Conservation (phyloP, 2,329 filamentous ascomycete genomes). For the Colletotrichum lindemuthianum region DNA sequence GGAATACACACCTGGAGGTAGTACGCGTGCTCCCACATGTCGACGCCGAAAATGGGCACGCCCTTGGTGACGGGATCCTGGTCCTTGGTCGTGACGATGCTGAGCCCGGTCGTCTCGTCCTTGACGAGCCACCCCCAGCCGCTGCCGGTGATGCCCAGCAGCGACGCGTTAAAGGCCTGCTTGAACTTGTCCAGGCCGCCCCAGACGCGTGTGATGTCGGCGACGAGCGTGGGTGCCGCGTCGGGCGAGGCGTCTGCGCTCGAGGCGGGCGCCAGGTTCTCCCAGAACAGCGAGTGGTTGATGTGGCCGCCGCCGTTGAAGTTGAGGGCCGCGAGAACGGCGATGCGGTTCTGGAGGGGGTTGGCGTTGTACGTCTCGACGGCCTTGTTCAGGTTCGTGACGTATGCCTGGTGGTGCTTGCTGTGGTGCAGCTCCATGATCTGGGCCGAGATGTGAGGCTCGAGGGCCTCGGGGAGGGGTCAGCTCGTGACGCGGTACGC, state of each 20-base stretch:
- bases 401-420: conserved; percentile 84
- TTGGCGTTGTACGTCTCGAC: conserved; percentile 65
- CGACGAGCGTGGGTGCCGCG: conserved; percentile 65
- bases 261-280: conserved; percentile 74
- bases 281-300: conserved; percentile 95
- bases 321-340: conserved; percentile 76
- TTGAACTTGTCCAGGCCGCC: conserved; percentile 75
- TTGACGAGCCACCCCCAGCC: conserved; percentile 91
- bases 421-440: conserved; percentile 86
- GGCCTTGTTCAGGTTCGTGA: conserved; percentile 78
- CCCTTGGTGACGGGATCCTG: conserved; percentile 78
- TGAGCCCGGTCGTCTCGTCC: conserved; percentile 66
- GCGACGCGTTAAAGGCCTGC: conserved; percentile 69
- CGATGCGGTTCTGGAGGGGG: conserved; percentile 62
- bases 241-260: conserved; percentile 66
- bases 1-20: conserved; percentile 73
- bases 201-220: conserved; percentile 73
- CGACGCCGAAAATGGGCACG: conserved; percentile 79
- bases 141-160: conserved; percentile 81
- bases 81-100: conserved; percentile 85
- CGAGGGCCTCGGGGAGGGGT: conserved; percentile 64
- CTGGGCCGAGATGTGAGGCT: conserved; percentile 78
- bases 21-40: conserved; percentile 96
- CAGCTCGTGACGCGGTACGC: neutral
- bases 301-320: conserved; percentile 94